Base-by-base conservation (phyloP, 2,329 filamentous ascomycete genomes). In the Ophiosphaerella korrae region DNA sequence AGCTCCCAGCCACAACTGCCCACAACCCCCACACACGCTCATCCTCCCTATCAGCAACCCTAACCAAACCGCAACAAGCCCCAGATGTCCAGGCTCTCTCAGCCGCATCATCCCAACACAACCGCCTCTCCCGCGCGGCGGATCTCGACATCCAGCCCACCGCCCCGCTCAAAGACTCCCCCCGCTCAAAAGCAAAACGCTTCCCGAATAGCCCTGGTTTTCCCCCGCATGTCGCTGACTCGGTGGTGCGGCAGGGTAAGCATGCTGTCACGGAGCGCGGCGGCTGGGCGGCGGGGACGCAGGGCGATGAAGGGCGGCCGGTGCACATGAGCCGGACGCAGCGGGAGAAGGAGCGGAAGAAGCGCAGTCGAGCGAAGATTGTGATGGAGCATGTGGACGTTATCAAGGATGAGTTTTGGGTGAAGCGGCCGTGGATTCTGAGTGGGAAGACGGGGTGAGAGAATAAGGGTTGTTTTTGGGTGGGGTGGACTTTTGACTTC, bases 361-460 rank as follows among this genome's bases (percentile, higher is more conserved):
- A 85, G 56, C 83, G 88, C 46, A 82, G 84, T 52, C 97, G 96
- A 73, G 92, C 92, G 1, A 82, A 82, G 44, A 86, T 99, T 39
- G 84, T 90, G 32, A 81, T 95, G 33, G 87, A 92, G 68, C 92
- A 97, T 77, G 76, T 94, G 52, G 94, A 99, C 75, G 89, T 99
- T 64, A 97, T 99, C 75, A 92, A 89, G 64, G 90, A 97, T 73
- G 89, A 90, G 3, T 99, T 99, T 70, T 99, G 94, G 94, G 82
- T 90, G 57, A 82, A 82, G 64, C 82, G 92, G 68, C 92, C 92
- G 1, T 97, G 92, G 90, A 77, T 80, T 23, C 55, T 80, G 65
- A 75, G 67, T 45, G 74, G 74, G 31, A 71, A 63, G 54, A 58
- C 67, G 33, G 68, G 58, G 18, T 63, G 45, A 58, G 11, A 29